Conservation (phyloP, 441 rosid genomes). For the Pelargonium myrrhifolium region DNA sequence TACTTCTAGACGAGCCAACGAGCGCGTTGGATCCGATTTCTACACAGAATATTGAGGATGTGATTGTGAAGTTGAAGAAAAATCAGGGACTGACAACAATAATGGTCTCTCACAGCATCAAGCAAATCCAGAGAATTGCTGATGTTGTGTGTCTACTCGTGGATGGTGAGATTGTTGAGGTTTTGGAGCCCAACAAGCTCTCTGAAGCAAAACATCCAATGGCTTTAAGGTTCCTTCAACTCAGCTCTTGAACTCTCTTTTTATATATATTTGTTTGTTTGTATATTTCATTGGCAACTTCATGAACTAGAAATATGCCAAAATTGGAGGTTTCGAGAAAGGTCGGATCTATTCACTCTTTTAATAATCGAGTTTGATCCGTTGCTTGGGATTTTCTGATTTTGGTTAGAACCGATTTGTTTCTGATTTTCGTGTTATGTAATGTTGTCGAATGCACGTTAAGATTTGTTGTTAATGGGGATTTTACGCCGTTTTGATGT, state of each 20-base stretch:
- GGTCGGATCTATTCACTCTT: too few species aligned
- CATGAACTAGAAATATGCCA: too few species aligned
- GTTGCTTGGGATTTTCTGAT: too few species aligned
- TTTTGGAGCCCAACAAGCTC: slow-evolving; percentile 52
- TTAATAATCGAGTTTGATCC: too few species aligned
- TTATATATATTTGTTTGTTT: not conserved
- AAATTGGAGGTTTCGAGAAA: too few species aligned
- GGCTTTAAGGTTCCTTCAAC: slow-evolving; percentile 67
- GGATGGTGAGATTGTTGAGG: slow-evolving; percentile 68
- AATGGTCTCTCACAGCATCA: slow-evolving; percentile 81
- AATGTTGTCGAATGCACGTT: too few species aligned
- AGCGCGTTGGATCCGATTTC: slow-evolving; percentile 83
- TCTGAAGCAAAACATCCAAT: slow-evolving; percentile 69
- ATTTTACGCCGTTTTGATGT: not conserved
- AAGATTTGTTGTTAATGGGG: not conserved
- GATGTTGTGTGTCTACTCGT: slow-evolving; percentile 73
- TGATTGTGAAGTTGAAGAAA: slow-evolving; percentile 58
- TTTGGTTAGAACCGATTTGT: too few species aligned
- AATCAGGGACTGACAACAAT: slow-evolving; percentile 49
- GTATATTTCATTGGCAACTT: not conserved
- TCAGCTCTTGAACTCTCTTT: slow-evolving; percentile 33
- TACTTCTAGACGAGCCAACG: slow-evolving; percentile 75
- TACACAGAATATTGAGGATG: slow-evolving; percentile 78
- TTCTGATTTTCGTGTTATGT: too few species aligned
- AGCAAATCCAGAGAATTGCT: slow-evolving; percentile 78